Conservation (phyloP, 2,329 filamentous ascomycete genomes). For the Emydomyces testavorans region DNA sequence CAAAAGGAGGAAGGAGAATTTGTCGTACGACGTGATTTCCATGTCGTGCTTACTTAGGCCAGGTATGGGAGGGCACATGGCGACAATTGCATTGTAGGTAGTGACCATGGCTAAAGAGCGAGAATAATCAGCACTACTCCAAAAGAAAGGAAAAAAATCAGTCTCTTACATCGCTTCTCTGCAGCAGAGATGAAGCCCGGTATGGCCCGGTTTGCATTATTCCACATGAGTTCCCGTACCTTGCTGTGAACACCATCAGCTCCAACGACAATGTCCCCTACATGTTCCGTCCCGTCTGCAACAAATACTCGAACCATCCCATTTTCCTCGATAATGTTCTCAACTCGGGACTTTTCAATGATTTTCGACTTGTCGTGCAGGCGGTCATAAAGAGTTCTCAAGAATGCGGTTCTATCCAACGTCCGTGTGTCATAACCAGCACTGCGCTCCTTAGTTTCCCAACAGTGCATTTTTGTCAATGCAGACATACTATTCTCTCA, state of each 20-base stretch:
- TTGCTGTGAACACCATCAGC: slow-evolving; percentile 37
- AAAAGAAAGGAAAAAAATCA: neutral
- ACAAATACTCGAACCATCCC: slow-evolving; percentile 23
- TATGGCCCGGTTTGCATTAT: slow-evolving; percentile 14
- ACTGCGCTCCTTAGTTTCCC: neutral
- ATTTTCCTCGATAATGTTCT: neutral
- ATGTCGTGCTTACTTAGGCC: slow-evolving; percentile 4
- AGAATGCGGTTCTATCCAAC: neutral
- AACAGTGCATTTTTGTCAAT: neutral
- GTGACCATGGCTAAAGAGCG: neutral
- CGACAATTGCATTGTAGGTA: slow-evolving; percentile 2
- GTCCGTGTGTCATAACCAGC: neutral
- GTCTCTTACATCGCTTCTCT: slow-evolving; percentile 8
- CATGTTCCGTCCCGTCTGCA: slow-evolving; percentile 26
- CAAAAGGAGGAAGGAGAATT: slow-evolving; percentile 3
- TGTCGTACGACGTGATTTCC: neutral
- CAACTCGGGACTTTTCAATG: neutral
- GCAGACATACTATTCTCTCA: neutral
- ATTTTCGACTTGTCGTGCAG: slow-evolving; percentile 6
- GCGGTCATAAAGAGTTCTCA: slow-evolving; percentile 1
- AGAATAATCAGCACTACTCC: neutral
- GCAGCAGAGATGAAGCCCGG: slow-evolving; percentile 10
- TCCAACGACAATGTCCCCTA: slow-evolving; percentile 32
- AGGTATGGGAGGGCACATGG: neutral
- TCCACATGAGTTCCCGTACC: slow-evolving; percentile 28